phyloP scores from a whole-genome alignment of 805 yeast genomes.

The Kuraishia borneana region DNA sequence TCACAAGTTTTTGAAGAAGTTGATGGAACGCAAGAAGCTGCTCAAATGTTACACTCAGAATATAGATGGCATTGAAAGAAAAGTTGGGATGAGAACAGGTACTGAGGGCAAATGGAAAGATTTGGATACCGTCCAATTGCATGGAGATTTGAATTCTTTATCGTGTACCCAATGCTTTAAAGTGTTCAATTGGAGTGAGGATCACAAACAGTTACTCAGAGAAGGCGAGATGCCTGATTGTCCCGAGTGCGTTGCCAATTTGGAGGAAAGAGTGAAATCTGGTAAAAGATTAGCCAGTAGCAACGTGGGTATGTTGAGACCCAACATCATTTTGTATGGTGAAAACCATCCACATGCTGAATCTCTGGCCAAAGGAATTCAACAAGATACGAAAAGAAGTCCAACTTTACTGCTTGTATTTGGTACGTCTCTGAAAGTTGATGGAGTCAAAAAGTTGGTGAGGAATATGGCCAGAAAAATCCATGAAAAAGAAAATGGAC shows the following conservation, averaged over 20 bases:
- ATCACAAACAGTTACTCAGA: slow-evolving; percentile 32
- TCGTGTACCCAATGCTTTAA: slow-evolving; percentile 65
- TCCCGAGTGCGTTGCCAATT: slow-evolving; percentile 48
- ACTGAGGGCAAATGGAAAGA: slow-evolving; percentile 52
- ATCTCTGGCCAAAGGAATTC: slow-evolving; percentile 58
- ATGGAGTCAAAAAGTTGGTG: slow-evolving; percentile 78
- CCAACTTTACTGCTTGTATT: slow-evolving; percentile 80
- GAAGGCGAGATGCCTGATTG: slow-evolving; percentile 73
- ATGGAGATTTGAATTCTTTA: slow-evolving; percentile 74
- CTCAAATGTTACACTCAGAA: slow-evolving; percentile 90
- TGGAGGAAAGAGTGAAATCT: slow-evolving; percentile 39
- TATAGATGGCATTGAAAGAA: slow-evolving; percentile 78
- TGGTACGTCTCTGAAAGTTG: slow-evolving; percentile 89
- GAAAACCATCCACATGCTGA: slow-evolving; percentile 89
- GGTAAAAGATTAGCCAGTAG: slow-evolving; percentile 76
- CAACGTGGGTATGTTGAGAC: slow-evolving; percentile 66
- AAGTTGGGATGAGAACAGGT: slow-evolving; percentile 53
- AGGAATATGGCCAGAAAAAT: slow-evolving; percentile 55
- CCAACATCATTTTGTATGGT: slow-evolving; percentile 86
- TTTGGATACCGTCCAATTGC: slow-evolving; percentile 76
- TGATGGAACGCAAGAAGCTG: slow-evolving; percentile 54
- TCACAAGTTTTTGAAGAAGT: slow-evolving; percentile 57
- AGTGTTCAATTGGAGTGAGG: slow-evolving; percentile 50
- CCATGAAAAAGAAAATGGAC: slow-evolving; percentile 66
- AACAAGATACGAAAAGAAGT: slow-evolving; percentile 47